Conservation (phyloP, 805 yeast species). For the Yarrowia sp. region DNA sequence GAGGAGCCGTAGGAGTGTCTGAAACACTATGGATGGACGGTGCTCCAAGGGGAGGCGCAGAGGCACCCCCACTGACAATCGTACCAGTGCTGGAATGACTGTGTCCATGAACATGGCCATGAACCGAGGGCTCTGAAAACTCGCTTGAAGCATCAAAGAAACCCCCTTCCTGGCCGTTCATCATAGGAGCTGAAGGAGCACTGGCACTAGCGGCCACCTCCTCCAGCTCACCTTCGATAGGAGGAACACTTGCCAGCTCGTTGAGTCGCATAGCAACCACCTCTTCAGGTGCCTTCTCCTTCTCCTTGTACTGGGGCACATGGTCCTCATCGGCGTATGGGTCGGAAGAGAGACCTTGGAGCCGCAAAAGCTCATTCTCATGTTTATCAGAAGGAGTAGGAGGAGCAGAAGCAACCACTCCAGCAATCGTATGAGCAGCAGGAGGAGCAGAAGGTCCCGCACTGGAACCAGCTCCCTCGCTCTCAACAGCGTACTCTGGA, state of each 20-base stretch:
- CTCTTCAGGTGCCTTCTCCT: slow-evolving; percentile 28
- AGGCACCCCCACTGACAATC: background rate
- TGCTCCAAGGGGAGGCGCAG: background rate
- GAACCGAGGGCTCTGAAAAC: background rate
- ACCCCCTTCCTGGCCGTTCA: slow-evolving; percentile 1
- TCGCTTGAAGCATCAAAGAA: slow-evolving; percentile 13
- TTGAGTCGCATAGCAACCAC: slow-evolving; percentile 3
- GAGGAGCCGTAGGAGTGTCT: slow-evolving; percentile 1
- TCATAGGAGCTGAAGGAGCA: slow-evolving; percentile 16
- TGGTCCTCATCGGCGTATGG: slow-evolving; percentile 24
- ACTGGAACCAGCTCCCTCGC: background rate
- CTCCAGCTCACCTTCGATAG: background rate
- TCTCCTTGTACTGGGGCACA: slow-evolving; percentile 33
- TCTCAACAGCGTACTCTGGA: slow-evolving; percentile 20
- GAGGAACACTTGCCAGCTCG: slow-evolving; percentile 21
- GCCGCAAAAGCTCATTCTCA: slow-evolving; percentile 13
- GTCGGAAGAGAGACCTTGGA: slow-evolving; percentile 12
- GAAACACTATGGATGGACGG: background rate
- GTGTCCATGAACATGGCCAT: background rate
- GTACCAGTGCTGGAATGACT: slow-evolving; percentile 7
- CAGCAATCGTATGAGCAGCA: slow-evolving; percentile 1
- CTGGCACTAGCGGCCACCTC: background rate
- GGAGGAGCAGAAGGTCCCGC: background rate
- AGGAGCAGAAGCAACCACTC: background rate
- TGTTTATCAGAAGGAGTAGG: slow-evolving; percentile 10